These are phyloP conservation scores for Tausonia pullulans DNA, from an alignment of 1,284 basidiomycete genomes.

Conservation along the genomic window DNA sequence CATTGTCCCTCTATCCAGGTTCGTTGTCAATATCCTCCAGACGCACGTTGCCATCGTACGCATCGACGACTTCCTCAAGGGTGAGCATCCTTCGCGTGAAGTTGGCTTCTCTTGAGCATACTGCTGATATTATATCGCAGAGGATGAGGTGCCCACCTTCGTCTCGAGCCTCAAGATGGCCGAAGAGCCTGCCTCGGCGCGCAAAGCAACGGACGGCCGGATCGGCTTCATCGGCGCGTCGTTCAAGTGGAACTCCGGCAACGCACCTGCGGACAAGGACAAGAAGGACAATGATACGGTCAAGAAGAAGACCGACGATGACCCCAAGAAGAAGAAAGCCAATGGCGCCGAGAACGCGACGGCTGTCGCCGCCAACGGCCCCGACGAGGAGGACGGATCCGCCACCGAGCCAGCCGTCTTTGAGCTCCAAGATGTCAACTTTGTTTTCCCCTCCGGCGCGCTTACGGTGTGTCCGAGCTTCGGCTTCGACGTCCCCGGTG, in stretches of 20 bases:
- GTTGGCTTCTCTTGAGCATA: too few relatives aligned
- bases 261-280: conserved; percentile 10
- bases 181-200: not conserved
- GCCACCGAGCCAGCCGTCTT: conserved; percentile 41
- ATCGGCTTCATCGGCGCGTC: conserved; percentile 54
- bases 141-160: conserved; percentile 47
- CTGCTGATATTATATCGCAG: not conserved
- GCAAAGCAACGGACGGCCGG: conserved; percentile 27
- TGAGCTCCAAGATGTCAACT: conserved; percentile 59
- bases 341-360: too few relatives aligned
- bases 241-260: conserved; percentile 53
- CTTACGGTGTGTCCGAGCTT: not conserved
- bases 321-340: too few relatives aligned
- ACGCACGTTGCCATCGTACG: conserved; percentile 65
- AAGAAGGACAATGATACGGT: too few relatives aligned
- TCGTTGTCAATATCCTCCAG: conserved; percentile 35
- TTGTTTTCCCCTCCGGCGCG: conserved; percentile 65
- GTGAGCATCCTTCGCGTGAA: too few relatives aligned
- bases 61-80: conserved; percentile 44
- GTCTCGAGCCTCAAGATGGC: conserved; percentile 50
- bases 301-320: too few relatives aligned
- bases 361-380: too few relatives aligned
- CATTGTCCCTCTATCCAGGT: conserved; percentile 38
- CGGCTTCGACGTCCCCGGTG: too few relatives aligned
- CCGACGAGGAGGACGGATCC: not conserved